Evolutionary conservation across 2,329 filamentous ascomycete genomes (phyloP).

Genomic region (Penicillium aurantiogriseum): DNA sequence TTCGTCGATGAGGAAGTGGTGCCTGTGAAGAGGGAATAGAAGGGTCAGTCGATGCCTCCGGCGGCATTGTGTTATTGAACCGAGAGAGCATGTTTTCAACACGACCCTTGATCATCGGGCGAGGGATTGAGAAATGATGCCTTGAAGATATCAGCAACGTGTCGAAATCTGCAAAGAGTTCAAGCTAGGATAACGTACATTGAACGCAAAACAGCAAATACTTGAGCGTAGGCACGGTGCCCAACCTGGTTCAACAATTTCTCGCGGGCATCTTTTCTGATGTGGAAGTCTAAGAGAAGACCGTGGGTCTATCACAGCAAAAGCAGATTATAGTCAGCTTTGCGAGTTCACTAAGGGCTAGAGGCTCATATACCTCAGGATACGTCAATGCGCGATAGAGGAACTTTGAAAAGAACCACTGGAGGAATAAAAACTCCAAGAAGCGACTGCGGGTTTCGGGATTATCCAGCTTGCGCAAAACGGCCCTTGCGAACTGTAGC

Average conservation of each 20-base stretch:
- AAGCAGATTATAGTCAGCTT: slow-evolving; percentile 33
- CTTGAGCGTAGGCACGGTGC: slow-evolving; percentile 73
- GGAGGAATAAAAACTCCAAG: slow-evolving; percentile 78
- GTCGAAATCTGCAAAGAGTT: slow-evolving; percentile 28
- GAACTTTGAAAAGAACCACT: slow-evolving; percentile 90
- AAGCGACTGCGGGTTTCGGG: slow-evolving; percentile 70
- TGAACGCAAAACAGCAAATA: slow-evolving; percentile 69
- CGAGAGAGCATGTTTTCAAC: slow-evolving; percentile 41
- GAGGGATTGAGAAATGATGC: slow-evolving; percentile 37
- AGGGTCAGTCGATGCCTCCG: slow-evolving; percentile 3
- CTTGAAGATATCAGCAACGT: slow-evolving; percentile 21
- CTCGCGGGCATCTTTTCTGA: slow-evolving; percentile 85
- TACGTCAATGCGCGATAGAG: slow-evolving; percentile 79
- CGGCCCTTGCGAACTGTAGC: slow-evolving; percentile 78
- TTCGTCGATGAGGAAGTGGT: slow-evolving; percentile 52
- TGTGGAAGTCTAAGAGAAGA: slow-evolving; percentile 81
- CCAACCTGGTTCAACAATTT: slow-evolving; percentile 72
- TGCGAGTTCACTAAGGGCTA: not conserved
- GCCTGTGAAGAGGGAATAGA: not conserved
- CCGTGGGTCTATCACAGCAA: slow-evolving; percentile 50
- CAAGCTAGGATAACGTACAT: slow-evolving; percentile 55
- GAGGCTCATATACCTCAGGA: slow-evolving; percentile 67
- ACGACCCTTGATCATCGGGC: slow-evolving; percentile 34
- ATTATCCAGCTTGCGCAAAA: slow-evolving; percentile 71
- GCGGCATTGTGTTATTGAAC: slow-evolving; percentile 19